Percentiles rank a stretch among this genome's conserved stretches.
Conservation (phyloP, 202 grass and related monocot species). For the Elaeis oleifera region DNA sequence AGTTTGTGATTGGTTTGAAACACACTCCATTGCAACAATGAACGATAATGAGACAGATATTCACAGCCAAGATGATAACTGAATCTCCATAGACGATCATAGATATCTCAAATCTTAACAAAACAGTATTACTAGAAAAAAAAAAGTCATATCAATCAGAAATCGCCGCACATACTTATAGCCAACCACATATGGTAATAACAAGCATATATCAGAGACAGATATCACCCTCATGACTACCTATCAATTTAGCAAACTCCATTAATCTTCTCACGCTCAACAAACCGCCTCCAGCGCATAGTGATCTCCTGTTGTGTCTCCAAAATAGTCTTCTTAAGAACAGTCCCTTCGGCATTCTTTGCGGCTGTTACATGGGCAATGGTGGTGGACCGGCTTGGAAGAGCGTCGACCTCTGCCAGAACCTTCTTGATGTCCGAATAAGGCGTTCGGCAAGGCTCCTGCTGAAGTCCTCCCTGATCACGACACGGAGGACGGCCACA, state of each 20-base stretch:
- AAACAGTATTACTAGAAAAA: too few species aligned
- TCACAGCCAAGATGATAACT: too few species aligned
- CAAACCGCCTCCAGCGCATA: conserved; percentile 19
- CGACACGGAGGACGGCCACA: conserved; percentile 66
- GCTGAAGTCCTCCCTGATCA: conserved; percentile 87
- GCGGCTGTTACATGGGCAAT: conserved; percentile 8
- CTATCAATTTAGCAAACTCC: conserved; percentile 38
- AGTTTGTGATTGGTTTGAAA: too few species aligned
- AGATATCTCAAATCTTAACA: too few species aligned
- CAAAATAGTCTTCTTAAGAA: conserved; percentile 31
- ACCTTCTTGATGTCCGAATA: conserved; percentile 42
- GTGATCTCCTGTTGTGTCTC: conserved; percentile 36
- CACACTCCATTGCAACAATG: too few species aligned
- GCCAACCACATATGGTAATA: too few species aligned
- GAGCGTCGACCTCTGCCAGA: conserved; percentile 46
- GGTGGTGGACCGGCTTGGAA: conserved; percentile 15
- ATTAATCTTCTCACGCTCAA: conserved; percentile 34
- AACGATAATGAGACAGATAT: too few species aligned
- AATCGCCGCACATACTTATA: too few species aligned
- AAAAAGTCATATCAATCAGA: too few species aligned
- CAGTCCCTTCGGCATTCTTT: not conserved
- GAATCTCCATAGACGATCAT: too few species aligned
- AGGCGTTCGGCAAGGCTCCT: conserved; percentile 54
- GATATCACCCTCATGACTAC: not conserved
- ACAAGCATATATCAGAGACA: too few species aligned